Conservation (phyloP, 2,329 filamentous ascomycete genomes). For the Microsporum canis region DNA sequence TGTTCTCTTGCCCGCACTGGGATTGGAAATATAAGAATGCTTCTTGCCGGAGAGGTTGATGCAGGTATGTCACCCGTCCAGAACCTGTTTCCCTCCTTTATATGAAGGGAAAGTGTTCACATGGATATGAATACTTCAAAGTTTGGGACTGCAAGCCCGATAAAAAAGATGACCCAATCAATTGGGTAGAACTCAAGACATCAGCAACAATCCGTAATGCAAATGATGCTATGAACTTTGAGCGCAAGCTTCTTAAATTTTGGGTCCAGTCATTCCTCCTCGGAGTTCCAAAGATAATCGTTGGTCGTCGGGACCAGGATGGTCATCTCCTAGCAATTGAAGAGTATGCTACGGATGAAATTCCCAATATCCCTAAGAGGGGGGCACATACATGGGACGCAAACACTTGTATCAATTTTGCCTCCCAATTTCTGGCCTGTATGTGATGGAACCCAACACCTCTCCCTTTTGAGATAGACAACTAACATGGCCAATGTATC, state of each 20-base stretch:
- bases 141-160: slow-evolving; percentile 75
- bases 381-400: slow-evolving; percentile 72
- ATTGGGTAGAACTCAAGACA: slow-evolving; percentile 95
- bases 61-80: slow-evolving; percentile 45
- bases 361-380: slow-evolving; percentile 64
- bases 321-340: slow-evolving; percentile 63
- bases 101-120: neutral
- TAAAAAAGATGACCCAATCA: slow-evolving; percentile 55
- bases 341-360: slow-evolving; percentile 66
- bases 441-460: slow-evolving; percentile 24
- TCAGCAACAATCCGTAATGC: slow-evolving; percentile 58
- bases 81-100: slow-evolving; percentile 5
- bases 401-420: slow-evolving; percentile 87
- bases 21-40: slow-evolving; percentile 61
- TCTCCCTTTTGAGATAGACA: slow-evolving; percentile 15
- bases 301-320: slow-evolving; percentile 67
- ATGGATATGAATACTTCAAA: slow-evolving; percentile 21
- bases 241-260: slow-evolving; percentile 85
- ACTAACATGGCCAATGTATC: neutral
- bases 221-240: slow-evolving; percentile 62
- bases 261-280: slow-evolving; percentile 96
- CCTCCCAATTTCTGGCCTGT: slow-evolving; percentile 67
- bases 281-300: slow-evolving; percentile 80
- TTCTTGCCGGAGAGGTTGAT: slow-evolving; percentile 90
- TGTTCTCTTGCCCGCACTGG: slow-evolving; percentile 87